Conservation (phyloP, 2,329 filamentous ascomycete species). For the Diaporthe batatas region DNA sequence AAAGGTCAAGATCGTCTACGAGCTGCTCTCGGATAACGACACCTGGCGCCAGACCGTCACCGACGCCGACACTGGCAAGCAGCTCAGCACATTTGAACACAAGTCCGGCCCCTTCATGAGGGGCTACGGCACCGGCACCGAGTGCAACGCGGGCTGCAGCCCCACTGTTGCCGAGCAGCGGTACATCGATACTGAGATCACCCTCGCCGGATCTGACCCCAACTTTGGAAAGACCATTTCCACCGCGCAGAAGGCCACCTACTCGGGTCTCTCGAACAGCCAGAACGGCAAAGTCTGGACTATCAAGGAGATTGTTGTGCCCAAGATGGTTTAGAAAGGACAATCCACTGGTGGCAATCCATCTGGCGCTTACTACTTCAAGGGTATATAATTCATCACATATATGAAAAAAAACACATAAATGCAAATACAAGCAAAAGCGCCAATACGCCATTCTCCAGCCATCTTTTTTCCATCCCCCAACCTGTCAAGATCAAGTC, state of each 20-base stretch:
- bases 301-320: conserved; percentile 45
- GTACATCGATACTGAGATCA: conserved; percentile 56
- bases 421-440: neutral
- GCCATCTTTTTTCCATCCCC: conserved; percentile 43
- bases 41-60: conserved; percentile 50
- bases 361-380: neutral
- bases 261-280: conserved; percentile 51
- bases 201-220: conserved; percentile 51
- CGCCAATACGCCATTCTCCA: conserved; percentile 42
- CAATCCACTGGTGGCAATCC: rapidly evolving
- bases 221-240: conserved; percentile 49
- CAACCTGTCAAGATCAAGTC: conserved; percentile 44
- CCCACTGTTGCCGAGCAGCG: conserved; percentile 55
- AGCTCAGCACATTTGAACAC: conserved; percentile 51
- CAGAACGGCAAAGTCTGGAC: conserved; percentile 54
- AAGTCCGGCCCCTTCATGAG: conserved; percentile 55
- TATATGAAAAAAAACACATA: neutral
- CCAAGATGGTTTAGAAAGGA: conserved; percentile 6
- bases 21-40: conserved; percentile 44
- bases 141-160: conserved; percentile 54
- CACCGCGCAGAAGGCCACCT: conserved; percentile 50
- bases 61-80: conserved; percentile 51
- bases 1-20: conserved; percentile 46
- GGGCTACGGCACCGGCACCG: conserved; percentile 56
- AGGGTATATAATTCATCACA: neutral